These are phyloP conservation scores for Pichia inconspicua DNA, from an alignment of 1,139 yeast genomes.

Conservation along the genomic window DNA sequence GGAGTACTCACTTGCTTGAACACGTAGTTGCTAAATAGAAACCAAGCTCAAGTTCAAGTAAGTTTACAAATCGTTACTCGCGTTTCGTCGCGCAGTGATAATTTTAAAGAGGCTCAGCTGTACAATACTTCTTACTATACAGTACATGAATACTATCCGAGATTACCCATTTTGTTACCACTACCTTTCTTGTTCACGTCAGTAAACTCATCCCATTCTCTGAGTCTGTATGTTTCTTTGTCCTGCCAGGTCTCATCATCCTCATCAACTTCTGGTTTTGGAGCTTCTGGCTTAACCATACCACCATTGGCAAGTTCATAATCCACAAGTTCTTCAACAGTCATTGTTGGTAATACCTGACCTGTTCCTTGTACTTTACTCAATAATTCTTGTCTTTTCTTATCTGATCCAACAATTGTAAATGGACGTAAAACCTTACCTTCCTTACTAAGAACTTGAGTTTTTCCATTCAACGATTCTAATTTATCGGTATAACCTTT, in stretches of 20 bases:
- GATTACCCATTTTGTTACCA: conserved; percentile 73
- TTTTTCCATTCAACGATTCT: conserved; percentile 24
- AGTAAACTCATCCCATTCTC: conserved; percentile 90
- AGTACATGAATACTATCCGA: conserved; percentile 41
- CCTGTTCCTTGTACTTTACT: conserved; percentile 83
- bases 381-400: conserved; percentile 43
- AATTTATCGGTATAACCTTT: conserved; percentile 22
- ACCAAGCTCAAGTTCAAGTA: too few species aligned
- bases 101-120: neutral
- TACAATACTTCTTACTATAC: neutral
- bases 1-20: too few species aligned
- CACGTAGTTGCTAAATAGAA: too few species aligned
- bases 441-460: conserved; percentile 44
- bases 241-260: conserved; percentile 44
- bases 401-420: conserved; percentile 45
- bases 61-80: too few species aligned
- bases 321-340: conserved; percentile 86
- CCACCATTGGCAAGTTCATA: conserved; percentile 82
- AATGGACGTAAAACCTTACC: conserved; percentile 84
- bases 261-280: conserved; percentile 41
- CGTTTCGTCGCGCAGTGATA: too few species aligned
- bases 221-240: conserved; percentile 50
- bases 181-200: conserved; percentile 83
- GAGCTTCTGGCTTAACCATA: conserved; percentile 47
- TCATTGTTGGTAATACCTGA: conserved; percentile 87